Conservation (phyloP, 805 yeast species). For the Hemisphaericaspora nanyangensis region DNA sequence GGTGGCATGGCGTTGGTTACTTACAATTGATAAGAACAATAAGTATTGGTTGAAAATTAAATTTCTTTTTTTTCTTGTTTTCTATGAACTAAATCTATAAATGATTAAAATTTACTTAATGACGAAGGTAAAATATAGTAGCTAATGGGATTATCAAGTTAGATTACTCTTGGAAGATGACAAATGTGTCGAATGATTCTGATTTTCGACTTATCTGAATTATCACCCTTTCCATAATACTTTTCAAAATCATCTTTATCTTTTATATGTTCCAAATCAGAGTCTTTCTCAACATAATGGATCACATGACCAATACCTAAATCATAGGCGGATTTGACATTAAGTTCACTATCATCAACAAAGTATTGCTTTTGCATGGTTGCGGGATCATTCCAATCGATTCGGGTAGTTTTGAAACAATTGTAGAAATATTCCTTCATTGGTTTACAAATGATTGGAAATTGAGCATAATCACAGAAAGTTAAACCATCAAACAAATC, state of each 20-base stretch:
- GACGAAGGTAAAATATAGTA: too few species aligned
- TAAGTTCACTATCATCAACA: constrained; percentile 82
- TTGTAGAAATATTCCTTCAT: constrained; percentile 62
- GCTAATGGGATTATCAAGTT: too few species aligned
- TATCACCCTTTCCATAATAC: constrained; percentile 34
- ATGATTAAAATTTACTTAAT: too few species aligned
- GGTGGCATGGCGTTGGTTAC: too few species aligned
- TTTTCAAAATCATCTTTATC: constrained; percentile 25
- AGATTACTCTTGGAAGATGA: constrained; percentile 20
- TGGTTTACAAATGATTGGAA: constrained; percentile 85
- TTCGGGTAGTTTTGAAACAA: constrained; percentile 65
- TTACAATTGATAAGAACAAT: not conserved
- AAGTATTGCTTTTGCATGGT: constrained; percentile 54
- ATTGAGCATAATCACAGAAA: constrained; percentile 76
- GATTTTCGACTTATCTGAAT: constrained; percentile 25
- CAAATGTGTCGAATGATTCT: constrained; percentile 29
- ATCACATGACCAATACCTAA: constrained; percentile 71
- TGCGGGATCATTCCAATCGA: constrained; percentile 28
- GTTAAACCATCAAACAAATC: constrained; percentile 93
- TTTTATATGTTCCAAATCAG: constrained; percentile 39
- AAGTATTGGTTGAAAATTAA: not conserved
- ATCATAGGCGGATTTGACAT: constrained; percentile 67
- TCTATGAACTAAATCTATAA: not conserved
- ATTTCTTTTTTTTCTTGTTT: too few species aligned
- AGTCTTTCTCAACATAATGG: constrained; percentile 71